Evolutionary conservation across 1,284 basidiomycete genomes (phyloP).

Genomic region (Rhodotorula mucilaginosa): DNA sequence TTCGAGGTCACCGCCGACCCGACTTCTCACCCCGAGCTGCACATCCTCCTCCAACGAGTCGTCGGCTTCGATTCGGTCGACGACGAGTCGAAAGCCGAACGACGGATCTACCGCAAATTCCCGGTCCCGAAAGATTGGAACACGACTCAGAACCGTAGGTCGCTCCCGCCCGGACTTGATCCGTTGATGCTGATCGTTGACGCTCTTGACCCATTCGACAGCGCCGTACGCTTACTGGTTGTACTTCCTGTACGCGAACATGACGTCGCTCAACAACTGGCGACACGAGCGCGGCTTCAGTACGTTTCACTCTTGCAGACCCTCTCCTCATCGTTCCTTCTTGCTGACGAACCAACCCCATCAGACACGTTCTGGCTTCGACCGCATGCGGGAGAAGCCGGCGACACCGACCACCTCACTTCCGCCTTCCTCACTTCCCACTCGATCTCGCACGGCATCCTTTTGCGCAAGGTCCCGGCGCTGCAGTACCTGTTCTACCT

Average conservation of each 20-base stretch:
- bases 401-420: conserved; percentile 95
- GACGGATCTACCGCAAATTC: conserved; percentile 90
- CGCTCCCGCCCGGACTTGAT: conserved; percentile 64
- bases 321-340: background rate
- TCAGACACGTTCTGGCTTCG: conserved; percentile 88
- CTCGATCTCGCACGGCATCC: conserved; percentile 97
- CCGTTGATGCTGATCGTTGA: conserved; percentile 64
- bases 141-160: conserved; percentile 83
- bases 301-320: conserved; percentile 52
- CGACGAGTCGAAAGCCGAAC: conserved; percentile 92
- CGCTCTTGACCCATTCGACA: conserved; percentile 3
- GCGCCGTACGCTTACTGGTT: conserved; percentile 60
- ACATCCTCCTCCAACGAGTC: conserved; percentile 92
- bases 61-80: conserved; percentile 97
- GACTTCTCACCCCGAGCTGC: conserved; percentile 82
- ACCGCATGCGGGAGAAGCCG: conserved; percentile 96
- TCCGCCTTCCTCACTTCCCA: conserved; percentile 94
- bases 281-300: conserved; percentile 83
- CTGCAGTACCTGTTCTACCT: conserved; percentile 74
- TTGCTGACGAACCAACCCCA: too few species aligned
- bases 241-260: conserved; percentile 97
- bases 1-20: conserved; percentile 97
- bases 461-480: conserved; percentile 94
- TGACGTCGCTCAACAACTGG: conserved; percentile 93
- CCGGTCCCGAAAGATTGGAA: conserved; percentile 92